phyloP scores from a whole-genome alignment of 176 grass and related monocot genomes.

The Zoysia pacifica region DNA sequence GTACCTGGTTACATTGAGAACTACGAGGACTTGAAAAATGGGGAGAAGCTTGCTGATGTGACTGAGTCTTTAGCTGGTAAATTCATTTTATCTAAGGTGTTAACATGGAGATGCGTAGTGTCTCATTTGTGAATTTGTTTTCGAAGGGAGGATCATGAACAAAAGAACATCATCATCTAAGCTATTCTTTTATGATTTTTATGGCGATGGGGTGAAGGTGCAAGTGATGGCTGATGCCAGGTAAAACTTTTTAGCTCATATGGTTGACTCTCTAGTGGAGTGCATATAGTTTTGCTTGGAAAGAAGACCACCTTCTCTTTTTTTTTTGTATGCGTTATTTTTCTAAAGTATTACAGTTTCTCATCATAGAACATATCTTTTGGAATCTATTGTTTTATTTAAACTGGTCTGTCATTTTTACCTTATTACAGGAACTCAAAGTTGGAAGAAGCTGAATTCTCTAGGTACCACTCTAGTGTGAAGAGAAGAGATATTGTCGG shows the following conservation, averaged over 20 bases:
- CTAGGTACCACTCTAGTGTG: constrained; percentile 62
- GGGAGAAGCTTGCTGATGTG: constrained; percentile 53
- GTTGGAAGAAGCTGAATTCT: constrained; percentile 76
- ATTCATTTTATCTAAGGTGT: not conserved
- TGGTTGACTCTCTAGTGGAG: not conserved
- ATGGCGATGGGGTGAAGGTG: constrained; percentile 72
- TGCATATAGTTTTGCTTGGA: not conserved
- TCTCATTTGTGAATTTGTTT: constrained; percentile 33
- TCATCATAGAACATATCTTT: not conserved
- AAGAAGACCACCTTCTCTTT: not conserved
- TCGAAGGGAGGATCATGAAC: constrained; percentile 92
- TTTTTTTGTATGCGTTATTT: not conserved
- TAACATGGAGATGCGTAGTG: not conserved
- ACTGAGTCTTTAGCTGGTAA: constrained; percentile 71
- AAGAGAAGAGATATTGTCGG: constrained; percentile 94
- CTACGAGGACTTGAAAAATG: constrained; percentile 57
- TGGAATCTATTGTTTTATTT: not conserved
- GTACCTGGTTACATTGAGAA: constrained; percentile 67
- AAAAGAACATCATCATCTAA: constrained; percentile 88
- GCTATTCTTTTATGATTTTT: constrained; percentile 89
- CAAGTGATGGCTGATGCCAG: constrained; percentile 96
- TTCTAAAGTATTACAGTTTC: not conserved
- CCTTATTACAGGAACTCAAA: constrained; percentile 60
- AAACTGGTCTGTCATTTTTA: not conserved
- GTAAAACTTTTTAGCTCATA: constrained; percentile 42